These are phyloP conservation scores for Epichloe hybrida DNA, from an alignment of 2,329 filamentous ascomycete genomes.

Conservation along the genomic window DNA sequence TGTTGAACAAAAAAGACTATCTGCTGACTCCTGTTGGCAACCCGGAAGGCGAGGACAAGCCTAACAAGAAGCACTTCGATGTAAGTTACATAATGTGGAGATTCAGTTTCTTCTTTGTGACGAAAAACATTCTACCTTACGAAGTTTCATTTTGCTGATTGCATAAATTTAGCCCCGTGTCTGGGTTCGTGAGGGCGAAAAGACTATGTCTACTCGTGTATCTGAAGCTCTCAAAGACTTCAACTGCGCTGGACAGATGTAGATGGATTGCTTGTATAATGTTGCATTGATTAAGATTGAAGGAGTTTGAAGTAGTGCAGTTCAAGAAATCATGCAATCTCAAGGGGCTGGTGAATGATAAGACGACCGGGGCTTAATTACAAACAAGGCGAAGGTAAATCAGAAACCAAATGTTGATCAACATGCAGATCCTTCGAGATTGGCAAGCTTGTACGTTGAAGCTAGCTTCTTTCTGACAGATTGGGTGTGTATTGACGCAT, in stretches of 20 bases:
- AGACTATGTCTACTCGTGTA: constrained; percentile 82
- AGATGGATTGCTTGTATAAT: constrained; percentile 6
- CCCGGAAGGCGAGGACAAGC: constrained; percentile 91
- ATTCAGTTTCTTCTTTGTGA: no score
- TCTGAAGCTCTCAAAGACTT: constrained; percentile 78
- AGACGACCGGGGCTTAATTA: no score
- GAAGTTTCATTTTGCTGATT: neutral
- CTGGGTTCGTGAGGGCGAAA: constrained; percentile 94
- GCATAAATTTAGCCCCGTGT: constrained; percentile 53
- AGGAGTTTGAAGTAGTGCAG: neutral
- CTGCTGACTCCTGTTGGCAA: constrained; percentile 78
- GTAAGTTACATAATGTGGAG: constrained; percentile 11
- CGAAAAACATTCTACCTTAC: no score
- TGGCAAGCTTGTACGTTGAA: no score
- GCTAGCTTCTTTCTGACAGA: no score
- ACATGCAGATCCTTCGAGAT: no score
- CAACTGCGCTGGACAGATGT: constrained; percentile 39
- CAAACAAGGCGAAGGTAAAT: no score
- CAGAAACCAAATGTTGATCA: no score
- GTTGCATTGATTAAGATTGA: neutral
- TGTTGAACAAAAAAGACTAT: constrained; percentile 92
- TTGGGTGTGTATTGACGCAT: no score
- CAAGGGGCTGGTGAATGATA: neutral
- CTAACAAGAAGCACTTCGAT: constrained; percentile 94
- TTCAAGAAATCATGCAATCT: neutral